Conservation (phyloP, 2,329 filamentous ascomycete genomes). For the Cercospora nicotianae region DNA sequence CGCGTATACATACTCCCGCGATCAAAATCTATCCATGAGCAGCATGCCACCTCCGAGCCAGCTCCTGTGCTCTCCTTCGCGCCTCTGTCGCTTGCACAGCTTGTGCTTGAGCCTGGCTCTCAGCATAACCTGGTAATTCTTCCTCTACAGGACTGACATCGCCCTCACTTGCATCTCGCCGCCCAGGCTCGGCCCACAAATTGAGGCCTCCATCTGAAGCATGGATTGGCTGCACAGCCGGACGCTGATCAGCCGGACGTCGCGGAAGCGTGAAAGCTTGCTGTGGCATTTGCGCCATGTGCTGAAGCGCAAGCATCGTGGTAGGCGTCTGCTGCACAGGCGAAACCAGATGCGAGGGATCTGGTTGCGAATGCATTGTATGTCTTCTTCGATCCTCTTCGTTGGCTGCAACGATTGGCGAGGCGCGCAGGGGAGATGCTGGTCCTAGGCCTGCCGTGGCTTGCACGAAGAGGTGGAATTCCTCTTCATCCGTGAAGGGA, state of each 20-base stretch:
- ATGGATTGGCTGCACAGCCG: constrained; percentile 7
- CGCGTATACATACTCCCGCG: not conserved
- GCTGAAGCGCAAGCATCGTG: constrained; percentile 30
- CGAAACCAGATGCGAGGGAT: constrained; percentile 21
- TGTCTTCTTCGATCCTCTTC: constrained; percentile 5
- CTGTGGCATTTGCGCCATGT: constrained; percentile 32
- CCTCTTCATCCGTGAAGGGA: constrained; percentile 34
- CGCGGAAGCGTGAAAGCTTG: not conserved
- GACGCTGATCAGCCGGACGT: constrained; percentile 11
- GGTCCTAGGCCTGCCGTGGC: constrained; percentile 37
- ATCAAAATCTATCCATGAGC: constrained; percentile 16
- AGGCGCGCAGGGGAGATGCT: constrained; percentile 22
- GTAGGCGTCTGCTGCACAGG: constrained; percentile 32
- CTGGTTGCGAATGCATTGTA: not conserved
- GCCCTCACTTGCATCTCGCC: constrained; percentile 14
- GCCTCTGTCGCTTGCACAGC: constrained; percentile 43
- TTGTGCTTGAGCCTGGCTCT: constrained; percentile 50
- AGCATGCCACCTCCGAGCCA: constrained; percentile 47
- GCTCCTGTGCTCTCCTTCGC: constrained; percentile 46
- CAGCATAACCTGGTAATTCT: constrained; percentile 49
- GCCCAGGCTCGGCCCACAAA: constrained; percentile 28
- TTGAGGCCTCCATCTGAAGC: constrained; percentile 22
- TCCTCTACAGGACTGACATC: constrained; percentile 33
- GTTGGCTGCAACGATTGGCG: not conserved
- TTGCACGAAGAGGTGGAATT: constrained; percentile 37